phyloP scores from a whole-genome alignment of 2,329 filamentous ascomycete genomes.

The Aspergillus niger region DNA sequence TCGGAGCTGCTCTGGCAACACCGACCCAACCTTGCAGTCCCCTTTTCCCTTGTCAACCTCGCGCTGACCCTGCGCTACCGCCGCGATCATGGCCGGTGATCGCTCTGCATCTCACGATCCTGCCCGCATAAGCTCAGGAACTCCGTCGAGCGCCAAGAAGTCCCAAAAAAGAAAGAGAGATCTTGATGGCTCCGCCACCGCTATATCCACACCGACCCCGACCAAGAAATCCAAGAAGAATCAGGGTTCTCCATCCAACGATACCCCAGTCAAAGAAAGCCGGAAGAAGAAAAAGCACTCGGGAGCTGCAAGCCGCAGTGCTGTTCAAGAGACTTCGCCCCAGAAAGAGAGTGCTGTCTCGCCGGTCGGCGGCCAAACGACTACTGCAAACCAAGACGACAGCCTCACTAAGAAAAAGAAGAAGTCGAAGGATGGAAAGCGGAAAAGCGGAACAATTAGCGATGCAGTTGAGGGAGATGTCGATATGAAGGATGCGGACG shows the following conservation, averaged over 20 bases:
- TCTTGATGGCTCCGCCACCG: slow-evolving; percentile 26
- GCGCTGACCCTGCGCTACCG: slow-evolving; percentile 15
- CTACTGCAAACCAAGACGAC: slow-evolving; percentile 27
- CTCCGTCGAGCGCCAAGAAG: slow-evolving; percentile 26
- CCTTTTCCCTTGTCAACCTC: not conserved
- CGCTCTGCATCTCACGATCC: slow-evolving; percentile 53
- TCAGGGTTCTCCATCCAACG: slow-evolving; percentile 20
- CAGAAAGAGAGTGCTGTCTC: slow-evolving; percentile 33
- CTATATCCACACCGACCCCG: slow-evolving; percentile 32
- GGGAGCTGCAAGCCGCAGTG: slow-evolving; percentile 26
- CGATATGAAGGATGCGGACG: slow-evolving; percentile 27
- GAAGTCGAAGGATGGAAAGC: slow-evolving; percentile 42
- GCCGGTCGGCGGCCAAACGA: slow-evolving; percentile 28
- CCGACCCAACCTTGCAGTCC: slow-evolving; percentile 18
- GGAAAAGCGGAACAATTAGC: slow-evolving; percentile 28
- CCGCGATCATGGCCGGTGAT: slow-evolving; percentile 46
- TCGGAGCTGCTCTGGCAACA: slow-evolving; percentile 21
- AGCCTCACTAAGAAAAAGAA: slow-evolving; percentile 19
- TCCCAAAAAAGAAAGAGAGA: slow-evolving; percentile 40
- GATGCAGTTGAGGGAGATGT: slow-evolving; percentile 23
- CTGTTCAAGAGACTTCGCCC: slow-evolving; percentile 36
- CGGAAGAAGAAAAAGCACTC: slow-evolving; percentile 29
- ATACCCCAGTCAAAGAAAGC: slow-evolving; percentile 33
- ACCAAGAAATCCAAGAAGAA: slow-evolving; percentile 43
- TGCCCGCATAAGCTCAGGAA: slow-evolving; percentile 28